Evolutionary conservation across 1,284 basidiomycete genomes (phyloP).

Genomic region (Boletus hoseneyae): DNA sequence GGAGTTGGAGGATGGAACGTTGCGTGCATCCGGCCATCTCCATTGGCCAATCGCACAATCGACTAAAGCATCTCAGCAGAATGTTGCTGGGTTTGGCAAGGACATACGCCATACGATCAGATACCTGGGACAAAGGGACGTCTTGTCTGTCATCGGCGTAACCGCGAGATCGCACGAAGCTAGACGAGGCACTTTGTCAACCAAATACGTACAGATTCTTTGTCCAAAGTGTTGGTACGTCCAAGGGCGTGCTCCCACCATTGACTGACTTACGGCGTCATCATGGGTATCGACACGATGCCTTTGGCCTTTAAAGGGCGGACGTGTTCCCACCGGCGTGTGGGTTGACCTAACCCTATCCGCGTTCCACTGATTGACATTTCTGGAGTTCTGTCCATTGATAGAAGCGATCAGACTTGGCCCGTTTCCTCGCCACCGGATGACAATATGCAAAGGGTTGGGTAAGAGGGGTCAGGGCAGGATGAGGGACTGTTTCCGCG

Average conservation of each 20-base stretch:
- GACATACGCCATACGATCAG: conserved; percentile 4
- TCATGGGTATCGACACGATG: conserved; percentile 8
- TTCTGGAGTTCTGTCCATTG: not conserved
- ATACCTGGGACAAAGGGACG: not conserved
- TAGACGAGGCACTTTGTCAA: not conserved
- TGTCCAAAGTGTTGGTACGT: conserved; percentile 7
- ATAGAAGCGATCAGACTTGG: not conserved
- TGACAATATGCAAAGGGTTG: conserved; percentile 7
- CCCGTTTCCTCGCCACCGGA: not conserved
- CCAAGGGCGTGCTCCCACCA: conserved; percentile 7
- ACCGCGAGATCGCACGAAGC: conserved; percentile 5
- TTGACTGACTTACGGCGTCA: conserved; percentile 16
- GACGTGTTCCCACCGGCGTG: conserved; percentile 13
- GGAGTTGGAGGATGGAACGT: conserved; percentile 12
- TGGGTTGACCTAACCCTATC: not conserved
- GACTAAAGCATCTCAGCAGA: conserved; percentile 1
- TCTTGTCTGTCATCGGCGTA: not conserved
- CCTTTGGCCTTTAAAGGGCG: conserved; percentile 6
- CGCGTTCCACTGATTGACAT: not conserved
- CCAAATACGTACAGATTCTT: conserved; percentile 18
- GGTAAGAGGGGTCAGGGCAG: conserved; percentile 20
- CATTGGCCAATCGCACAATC: conserved; percentile 9
- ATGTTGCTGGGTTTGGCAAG: conserved; percentile 13
- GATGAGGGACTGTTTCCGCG: not conserved
- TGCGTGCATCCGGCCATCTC: conserved; percentile 9